Evolutionary conservation across 2,329 filamentous ascomycete species (phyloP).

Genomic region (Pseudogymnoascus pannorum): DNA sequence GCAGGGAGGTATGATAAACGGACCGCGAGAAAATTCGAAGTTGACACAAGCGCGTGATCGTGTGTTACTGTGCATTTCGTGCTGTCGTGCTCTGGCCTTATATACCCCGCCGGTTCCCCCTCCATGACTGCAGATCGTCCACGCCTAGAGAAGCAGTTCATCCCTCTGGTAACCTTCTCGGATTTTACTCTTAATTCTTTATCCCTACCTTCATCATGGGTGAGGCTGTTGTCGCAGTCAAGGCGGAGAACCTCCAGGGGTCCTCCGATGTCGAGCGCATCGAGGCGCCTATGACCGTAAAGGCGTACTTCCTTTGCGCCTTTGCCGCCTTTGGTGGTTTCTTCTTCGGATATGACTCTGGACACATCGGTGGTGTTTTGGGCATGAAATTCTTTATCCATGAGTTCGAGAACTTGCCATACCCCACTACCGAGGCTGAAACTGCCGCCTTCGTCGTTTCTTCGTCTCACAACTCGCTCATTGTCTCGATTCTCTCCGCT

Average conservation of each 20-base stretch:
- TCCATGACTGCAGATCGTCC: too few species aligned
- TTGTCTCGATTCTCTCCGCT: constrained; percentile 66
- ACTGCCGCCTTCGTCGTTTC: constrained; percentile 28
- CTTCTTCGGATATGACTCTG: constrained; percentile 61
- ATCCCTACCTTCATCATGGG: not conserved
- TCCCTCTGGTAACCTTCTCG: not conserved
- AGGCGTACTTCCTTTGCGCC: constrained; percentile 62
- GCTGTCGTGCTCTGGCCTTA: not conserved
- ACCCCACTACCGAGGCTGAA: constrained; percentile 41
- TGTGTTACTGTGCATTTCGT: not conserved
- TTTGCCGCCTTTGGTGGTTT: constrained; percentile 62
- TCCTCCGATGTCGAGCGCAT: constrained; percentile 58
- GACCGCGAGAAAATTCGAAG: not conserved
- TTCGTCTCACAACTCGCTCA: constrained; percentile 45
- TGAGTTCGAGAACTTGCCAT: constrained; percentile 35
- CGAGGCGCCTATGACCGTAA: constrained; percentile 62
- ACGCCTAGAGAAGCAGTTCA: not conserved
- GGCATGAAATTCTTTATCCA: constrained; percentile 68
- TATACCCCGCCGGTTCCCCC: not conserved
- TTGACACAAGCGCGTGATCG: not conserved
- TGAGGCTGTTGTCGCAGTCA: not conserved
- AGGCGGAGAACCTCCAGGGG: not conserved
- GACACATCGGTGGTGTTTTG: constrained; percentile 62
- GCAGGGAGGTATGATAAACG: not conserved
- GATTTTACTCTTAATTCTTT: not conserved